Base-by-base conservation (phyloP, 1,284 basidiomycete species). In the Ustilago loliicola region DNA sequence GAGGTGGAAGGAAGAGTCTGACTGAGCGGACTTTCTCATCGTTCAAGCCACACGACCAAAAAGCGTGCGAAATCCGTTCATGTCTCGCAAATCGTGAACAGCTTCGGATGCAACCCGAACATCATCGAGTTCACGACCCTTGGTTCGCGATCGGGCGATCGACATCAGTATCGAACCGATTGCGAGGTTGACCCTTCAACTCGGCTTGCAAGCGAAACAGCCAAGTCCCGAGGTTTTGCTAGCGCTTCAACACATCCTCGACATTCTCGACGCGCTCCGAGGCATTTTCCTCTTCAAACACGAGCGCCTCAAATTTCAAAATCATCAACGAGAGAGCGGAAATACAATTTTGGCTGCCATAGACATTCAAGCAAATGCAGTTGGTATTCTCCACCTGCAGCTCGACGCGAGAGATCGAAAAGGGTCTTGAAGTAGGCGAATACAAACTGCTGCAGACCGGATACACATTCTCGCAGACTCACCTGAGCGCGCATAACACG, bases 261-360 rank as follows among this genome's bases (percentile, higher is more conserved):
- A 45, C 56, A 58, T 59, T 59, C 57, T 59, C 47, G 47, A 59
- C 45, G 57, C 57, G 57, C 57, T 45, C 57, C 45, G 23, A 48
- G 45, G 45, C 45, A 25, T 40, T 40, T 40, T 19, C 17, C 38
- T 40, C 38, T 34, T 34, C 11, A 34, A 5, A 34, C 32, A 34
- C 38, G 17, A 40, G 38, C 38, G 38, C 38, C 38, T 48, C 45
- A 9, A 23, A 23, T 48, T 48, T 48, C 23, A 25, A 48, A 48
- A 23, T 48, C 38, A 40, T 40, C 38, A 13, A 40, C 11, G 2
- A 25, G n/a, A 21, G n/a, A 25, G 17, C 45, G 23, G 21, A n/a
- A 48, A 48, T 48, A 8, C 45, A 48, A 48, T 10, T 23, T 23
- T 10, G 7, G 8, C 9, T 21, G 1, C n/a, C n/a, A 10, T 48